Evolutionary conservation across 78 protist genomes (phyloP).

Genomic region (Dictyostelium discoideum): DNA sequence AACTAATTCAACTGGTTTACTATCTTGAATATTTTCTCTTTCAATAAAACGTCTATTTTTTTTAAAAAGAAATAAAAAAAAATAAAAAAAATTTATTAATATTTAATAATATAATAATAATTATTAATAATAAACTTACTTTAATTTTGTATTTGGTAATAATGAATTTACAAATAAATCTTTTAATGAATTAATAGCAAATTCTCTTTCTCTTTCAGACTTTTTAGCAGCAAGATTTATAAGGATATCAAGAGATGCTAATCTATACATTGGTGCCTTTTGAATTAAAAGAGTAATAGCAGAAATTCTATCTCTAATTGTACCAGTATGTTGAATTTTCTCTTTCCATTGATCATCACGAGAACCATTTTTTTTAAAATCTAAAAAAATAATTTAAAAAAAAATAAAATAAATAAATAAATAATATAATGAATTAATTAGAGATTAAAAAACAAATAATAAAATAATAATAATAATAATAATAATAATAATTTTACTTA

Average conservation of each 20-base stretch:
- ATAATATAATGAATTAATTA: background rate
- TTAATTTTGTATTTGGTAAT: conserved; percentile 64
- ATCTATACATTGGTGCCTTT: conserved; percentile 65
- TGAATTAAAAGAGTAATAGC: conserved; percentile 45
- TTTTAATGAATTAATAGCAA: conserved; percentile 50
- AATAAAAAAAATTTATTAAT: background rate
- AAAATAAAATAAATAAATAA: background rate
- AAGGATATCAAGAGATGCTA: conserved; percentile 47
- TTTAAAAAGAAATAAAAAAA: background rate
- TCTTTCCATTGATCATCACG: conserved; percentile 72
- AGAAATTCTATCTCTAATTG: conserved; percentile 57
- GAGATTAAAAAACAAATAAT: background rate
- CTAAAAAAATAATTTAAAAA: background rate
- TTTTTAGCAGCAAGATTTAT: conserved; percentile 58
- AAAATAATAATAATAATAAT: background rate
- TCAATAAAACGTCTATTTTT: conserved; percentile 33
- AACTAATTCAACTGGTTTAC: conserved; percentile 8
- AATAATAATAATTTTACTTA: background rate
- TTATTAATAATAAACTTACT: conserved; percentile 17
- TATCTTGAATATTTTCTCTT: background rate
- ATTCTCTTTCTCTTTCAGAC: conserved; percentile 72
- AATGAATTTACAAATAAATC: conserved; percentile 64
- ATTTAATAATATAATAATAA: too few relatives aligned
- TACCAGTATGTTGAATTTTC: conserved; percentile 58
- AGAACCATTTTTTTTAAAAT: conserved; percentile 13